Percentiles rank a stretch among this genome's conserved stretches.
phyloP scores from a whole-genome alignment of 1,139 yeast species.

The Nakaseomyces nivariensis region DNA sequence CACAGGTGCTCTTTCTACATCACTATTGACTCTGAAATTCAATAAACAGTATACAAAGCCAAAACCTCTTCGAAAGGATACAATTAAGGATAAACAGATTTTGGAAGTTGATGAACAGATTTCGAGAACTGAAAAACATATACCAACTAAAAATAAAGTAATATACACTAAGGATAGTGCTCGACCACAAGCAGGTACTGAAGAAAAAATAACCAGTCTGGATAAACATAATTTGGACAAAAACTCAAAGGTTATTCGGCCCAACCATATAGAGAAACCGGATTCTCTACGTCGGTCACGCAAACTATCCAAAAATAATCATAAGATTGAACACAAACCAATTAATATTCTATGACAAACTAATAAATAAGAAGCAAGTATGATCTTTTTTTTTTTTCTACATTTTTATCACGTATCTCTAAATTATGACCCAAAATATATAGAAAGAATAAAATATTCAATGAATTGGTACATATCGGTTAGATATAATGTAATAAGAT shows the following conservation, averaged over 20 bases:
- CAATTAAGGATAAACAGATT: background rate
- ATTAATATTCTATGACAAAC: background rate
- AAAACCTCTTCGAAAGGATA: conserved; percentile 5
- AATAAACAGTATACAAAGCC: conserved; percentile 25
- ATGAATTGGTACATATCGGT: background rate
- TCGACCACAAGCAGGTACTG: no score
- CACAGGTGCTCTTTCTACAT: background rate
- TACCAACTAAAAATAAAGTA: no score
- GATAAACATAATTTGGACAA: conserved; percentile 2
- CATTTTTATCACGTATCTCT: background rate
- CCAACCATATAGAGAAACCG: background rate
- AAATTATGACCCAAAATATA: background rate
- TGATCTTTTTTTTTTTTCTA: no score
- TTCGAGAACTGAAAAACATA: no score
- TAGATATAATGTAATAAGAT: background rate
- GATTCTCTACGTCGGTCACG: background rate
- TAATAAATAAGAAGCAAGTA: background rate
- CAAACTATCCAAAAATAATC: background rate
- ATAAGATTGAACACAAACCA: background rate
- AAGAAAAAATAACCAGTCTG: no score
- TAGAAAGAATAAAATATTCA: background rate
- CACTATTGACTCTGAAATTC: conserved; percentile 11
- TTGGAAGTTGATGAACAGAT: no score
- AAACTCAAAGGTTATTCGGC: background rate
- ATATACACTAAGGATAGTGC: no score